Evolutionary conservation across 768 basidiomycete species (phyloP).

Genomic region (Goffeauzyma gilvescens): DNA sequence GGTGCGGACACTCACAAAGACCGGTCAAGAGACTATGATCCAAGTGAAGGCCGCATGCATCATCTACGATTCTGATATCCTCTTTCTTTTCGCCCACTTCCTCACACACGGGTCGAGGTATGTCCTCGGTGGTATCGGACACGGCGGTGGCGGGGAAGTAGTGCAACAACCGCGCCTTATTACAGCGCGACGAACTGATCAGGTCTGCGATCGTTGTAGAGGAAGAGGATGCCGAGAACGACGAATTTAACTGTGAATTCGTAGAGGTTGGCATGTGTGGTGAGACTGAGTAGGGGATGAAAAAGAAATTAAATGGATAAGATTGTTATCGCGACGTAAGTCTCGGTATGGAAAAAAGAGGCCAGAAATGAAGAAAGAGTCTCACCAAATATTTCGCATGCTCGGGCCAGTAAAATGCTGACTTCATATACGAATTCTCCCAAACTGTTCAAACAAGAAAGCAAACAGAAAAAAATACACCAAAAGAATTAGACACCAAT

Average conservation of each 20-base stretch:
- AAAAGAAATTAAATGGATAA: too few relatives aligned
- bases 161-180: constrained; percentile 83
- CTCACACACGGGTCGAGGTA: not conserved
- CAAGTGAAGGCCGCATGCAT: constrained; percentile 87
- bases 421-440: constrained; percentile 47
- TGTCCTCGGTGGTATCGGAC: constrained; percentile 7
- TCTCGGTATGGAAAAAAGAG: too few relatives aligned
- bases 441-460: constrained; percentile 42
- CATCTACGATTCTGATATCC: constrained; percentile 55
- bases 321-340: too few relatives aligned
- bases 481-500: not conserved
- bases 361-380: too few relatives aligned
- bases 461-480: not conserved
- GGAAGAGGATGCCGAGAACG: constrained; percentile 32
- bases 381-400: constrained; percentile 80
- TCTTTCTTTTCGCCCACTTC: constrained; percentile 49
- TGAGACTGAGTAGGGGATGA: too few relatives aligned
- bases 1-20: constrained; percentile 44
- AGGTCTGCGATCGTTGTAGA: constrained; percentile 40
- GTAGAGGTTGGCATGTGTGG: too few relatives aligned
- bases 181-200: constrained; percentile 58
- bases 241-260: too few relatives aligned
- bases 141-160: constrained; percentile 51
- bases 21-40: constrained; percentile 73
- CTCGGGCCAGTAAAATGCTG: constrained; percentile 59